Evolutionary conservation across 2,329 filamentous ascomycete species (phyloP).

Genomic region (Penicillium sp.): DNA sequence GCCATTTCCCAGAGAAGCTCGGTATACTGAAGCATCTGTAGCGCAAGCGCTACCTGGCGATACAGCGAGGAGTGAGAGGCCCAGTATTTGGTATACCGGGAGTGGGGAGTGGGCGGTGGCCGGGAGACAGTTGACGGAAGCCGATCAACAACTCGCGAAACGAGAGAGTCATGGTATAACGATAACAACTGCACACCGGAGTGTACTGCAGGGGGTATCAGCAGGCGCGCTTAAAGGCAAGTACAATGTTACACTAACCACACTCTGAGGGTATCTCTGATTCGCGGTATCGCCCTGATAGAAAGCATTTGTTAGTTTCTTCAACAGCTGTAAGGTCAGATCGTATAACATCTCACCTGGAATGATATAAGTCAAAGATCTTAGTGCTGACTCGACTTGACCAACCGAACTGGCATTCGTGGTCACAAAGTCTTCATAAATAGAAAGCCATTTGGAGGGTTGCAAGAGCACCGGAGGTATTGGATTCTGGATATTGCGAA

Average conservation of each 20-base stretch:
- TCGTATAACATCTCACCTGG: conserved; percentile 54
- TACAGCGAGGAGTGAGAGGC: conserved; percentile 65
- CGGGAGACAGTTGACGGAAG: conserved; percentile 52
- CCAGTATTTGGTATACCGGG: conserved; percentile 64
- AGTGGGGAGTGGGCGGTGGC: conserved; percentile 56
- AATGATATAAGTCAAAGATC: conserved; percentile 93
- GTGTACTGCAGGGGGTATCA: conserved; percentile 56
- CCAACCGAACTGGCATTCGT: conserved; percentile 92
- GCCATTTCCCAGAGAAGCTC: conserved; percentile 98
- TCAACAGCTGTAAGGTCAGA: background rate
- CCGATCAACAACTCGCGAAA: conserved; percentile 62
- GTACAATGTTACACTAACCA: conserved; percentile 45
- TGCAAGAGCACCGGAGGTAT: conserved; percentile 32
- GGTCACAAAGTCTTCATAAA: conserved; percentile 73
- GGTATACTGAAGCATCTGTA: conserved; percentile 91
- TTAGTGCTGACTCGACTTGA: conserved; percentile 89
- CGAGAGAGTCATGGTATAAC: conserved; percentile 86
- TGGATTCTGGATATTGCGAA: conserved; percentile 26
- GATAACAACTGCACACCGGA: conserved; percentile 86
- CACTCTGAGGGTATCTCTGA: conserved; percentile 94
- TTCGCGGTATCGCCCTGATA: conserved; percentile 54
- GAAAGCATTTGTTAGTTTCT: background rate
- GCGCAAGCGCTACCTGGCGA: conserved; percentile 71
- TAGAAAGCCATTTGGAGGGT: conserved; percentile 40
- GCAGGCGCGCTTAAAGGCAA: background rate